Evolutionary conservation across 83 land plant species (phyloP).

Genomic region (Picea engelmannii): DNA sequence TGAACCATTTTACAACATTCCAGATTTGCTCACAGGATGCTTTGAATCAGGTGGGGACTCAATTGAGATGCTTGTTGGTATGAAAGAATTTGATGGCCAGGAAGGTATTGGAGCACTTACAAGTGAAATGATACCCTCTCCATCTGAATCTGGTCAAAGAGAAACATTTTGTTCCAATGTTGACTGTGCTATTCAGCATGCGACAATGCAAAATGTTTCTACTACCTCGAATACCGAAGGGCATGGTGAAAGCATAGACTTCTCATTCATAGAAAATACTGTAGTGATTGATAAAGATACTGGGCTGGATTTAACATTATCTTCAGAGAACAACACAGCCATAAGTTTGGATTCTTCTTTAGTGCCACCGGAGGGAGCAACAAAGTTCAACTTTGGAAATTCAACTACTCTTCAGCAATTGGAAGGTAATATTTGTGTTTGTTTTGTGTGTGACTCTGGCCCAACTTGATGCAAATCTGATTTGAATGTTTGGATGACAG

Average conservation of each 20-base stretch:
- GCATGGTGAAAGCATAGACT: background rate
- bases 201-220: background rate
- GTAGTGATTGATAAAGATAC: background rate
- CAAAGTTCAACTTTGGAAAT: too few relatives aligned
- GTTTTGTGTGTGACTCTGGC: too few relatives aligned
- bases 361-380: too few relatives aligned
- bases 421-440: too few relatives aligned
- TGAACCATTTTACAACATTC: background rate
- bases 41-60: background rate
- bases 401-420: too few relatives aligned
- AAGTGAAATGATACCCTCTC: background rate
- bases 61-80: conserved; percentile 7
- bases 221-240: background rate
- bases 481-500: too few relatives aligned
- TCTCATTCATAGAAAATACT: background rate
- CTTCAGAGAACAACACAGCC: background rate
- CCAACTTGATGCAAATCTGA: too few relatives aligned
- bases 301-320: background rate
- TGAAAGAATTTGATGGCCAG: conserved; percentile 10
- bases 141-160: background rate
- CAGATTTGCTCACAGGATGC: background rate
- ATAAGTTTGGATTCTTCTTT: background rate
- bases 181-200: background rate
- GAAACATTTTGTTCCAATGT: background rate
- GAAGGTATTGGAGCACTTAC: background rate